Evolutionary conservation across 1,284 basidiomycete species (phyloP).

Genomic region (Malassezia brasiliensis): DNA sequence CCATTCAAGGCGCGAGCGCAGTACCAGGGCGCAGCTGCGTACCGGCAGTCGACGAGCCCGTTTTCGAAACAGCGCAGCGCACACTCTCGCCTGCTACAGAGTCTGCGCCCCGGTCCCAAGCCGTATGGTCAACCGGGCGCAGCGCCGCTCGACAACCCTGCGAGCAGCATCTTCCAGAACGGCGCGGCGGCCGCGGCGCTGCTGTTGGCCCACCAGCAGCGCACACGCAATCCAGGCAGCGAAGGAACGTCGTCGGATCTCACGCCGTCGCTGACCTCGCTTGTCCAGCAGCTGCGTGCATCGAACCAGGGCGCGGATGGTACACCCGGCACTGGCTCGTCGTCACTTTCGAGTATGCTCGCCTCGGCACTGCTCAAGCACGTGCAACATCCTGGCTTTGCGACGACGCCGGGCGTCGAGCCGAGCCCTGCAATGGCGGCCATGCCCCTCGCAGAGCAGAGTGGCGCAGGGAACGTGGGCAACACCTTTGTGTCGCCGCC

Average conservation of each 20-base stretch:
- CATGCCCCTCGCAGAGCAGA: neutral
- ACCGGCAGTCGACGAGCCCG: constrained; percentile 23
- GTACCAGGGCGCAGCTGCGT: constrained; percentile 24
- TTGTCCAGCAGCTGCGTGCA: constrained; percentile 23
- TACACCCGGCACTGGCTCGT: constrained; percentile 15
- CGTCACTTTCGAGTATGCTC: constrained; percentile 23
- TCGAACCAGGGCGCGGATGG: constrained; percentile 9
- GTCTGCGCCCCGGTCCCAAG: constrained; percentile 23
- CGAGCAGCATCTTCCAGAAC: constrained; percentile 39
- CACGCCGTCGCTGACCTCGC: constrained; percentile 21
- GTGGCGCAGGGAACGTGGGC: neutral
- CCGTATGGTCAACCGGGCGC: constrained; percentile 37
- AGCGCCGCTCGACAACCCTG: constrained; percentile 32
- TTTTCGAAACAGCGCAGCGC: constrained; percentile 9
- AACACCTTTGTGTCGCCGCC: constrained; percentile 8
- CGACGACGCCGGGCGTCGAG: neutral
- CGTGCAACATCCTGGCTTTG: constrained; percentile 8
- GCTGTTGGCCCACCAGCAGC: constrained; percentile 34
- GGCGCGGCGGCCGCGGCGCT: constrained; percentile 28
- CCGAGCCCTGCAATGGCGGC: neutral
- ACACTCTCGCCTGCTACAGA: constrained; percentile 15
- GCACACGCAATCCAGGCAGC: constrained; percentile 18
- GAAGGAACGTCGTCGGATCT: constrained; percentile 20
- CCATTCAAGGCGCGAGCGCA: constrained; percentile 27
- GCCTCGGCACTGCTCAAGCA: constrained; percentile 19